These are phyloP conservation scores for Anacardium occidentale DNA, from an alignment of 345 rosid species.

Conservation along the genomic window DNA sequence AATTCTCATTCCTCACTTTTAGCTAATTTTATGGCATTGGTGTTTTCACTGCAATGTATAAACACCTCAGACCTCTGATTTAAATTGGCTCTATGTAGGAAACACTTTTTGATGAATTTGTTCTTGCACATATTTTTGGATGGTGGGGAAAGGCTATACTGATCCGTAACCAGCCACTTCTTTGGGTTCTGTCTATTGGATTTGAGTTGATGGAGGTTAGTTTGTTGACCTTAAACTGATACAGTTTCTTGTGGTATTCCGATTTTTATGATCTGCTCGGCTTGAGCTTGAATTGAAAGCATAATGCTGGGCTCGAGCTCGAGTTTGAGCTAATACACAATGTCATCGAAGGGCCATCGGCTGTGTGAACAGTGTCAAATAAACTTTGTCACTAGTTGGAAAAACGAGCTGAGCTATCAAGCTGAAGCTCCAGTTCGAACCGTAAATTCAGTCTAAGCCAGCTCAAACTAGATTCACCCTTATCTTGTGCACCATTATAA, in stretches of 20 bases:
- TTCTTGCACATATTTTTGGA: slow-evolving; percentile 94
- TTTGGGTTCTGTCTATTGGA: slow-evolving; percentile 95
- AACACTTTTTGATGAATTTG: slow-evolving; percentile 90
- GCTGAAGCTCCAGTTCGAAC: no score
- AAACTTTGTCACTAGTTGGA: no score
- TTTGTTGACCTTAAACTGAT: slow-evolving; percentile 16
- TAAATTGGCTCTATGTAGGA: slow-evolving; percentile 45
- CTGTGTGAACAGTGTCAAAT: no score
- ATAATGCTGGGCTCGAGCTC: no score
- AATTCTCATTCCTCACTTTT: slow-evolving; percentile 17
- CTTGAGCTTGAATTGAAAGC: no score
- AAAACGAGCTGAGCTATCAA: no score
- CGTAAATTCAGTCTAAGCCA: no score
- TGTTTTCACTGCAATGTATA: neutral
- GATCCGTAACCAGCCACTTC: slow-evolving; percentile 91
- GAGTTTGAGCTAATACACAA: no score
- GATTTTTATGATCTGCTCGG: neutral
- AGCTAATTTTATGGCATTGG: slow-evolving; percentile 1
- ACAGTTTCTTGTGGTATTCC: neutral
- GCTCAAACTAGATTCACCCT: no score
- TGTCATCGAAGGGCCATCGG: no score
- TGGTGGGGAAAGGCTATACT: slow-evolving; percentile 99
- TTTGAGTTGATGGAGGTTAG: slow-evolving; percentile 98
- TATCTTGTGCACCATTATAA: neutral
- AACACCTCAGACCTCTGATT: slow-evolving; percentile 16